phyloP scores from a whole-genome alignment of 2,329 filamentous ascomycete genomes.

The Lithohypha guttulata region DNA sequence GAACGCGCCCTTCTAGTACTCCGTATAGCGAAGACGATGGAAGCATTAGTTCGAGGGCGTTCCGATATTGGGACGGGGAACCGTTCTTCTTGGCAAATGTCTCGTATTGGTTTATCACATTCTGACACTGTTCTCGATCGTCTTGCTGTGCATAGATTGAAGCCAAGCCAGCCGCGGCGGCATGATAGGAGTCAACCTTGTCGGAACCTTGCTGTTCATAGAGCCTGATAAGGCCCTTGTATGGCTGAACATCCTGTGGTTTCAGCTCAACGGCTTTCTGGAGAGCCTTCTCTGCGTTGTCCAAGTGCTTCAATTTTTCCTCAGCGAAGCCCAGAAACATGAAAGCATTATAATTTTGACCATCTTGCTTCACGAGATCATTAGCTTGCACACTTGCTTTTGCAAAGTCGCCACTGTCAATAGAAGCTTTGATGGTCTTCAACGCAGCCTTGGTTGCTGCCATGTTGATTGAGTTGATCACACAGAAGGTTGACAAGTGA shows the following conservation, averaged over 20 bases:
- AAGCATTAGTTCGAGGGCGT: constrained; percentile 64
- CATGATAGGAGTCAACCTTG: constrained; percentile 63
- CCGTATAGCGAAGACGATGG: constrained; percentile 72
- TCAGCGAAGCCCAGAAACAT: constrained; percentile 80
- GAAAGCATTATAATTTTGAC: constrained; percentile 71
- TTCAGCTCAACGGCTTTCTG: constrained; percentile 60
- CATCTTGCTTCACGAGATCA: constrained; percentile 58
- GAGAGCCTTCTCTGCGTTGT: constrained; percentile 70
- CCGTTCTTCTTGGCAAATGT: constrained; percentile 63
- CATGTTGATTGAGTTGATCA: no score
- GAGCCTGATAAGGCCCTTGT: constrained; percentile 78
- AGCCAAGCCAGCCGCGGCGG: constrained; percentile 62
- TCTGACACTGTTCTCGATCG: constrained; percentile 48
- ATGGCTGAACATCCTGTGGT: constrained; percentile 68
- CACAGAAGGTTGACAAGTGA: no score
- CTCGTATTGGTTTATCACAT: constrained; percentile 67
- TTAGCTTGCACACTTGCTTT: constrained; percentile 61
- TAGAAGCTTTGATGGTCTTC: constrained; percentile 67
- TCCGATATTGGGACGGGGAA: constrained; percentile 60
- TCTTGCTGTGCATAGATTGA: constrained; percentile 59
- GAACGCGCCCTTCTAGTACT: constrained; percentile 72
- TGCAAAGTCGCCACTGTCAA: constrained; percentile 69
- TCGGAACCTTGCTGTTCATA: constrained; percentile 66
- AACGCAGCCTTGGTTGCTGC: constrained; percentile 56
- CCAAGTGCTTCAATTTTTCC: constrained; percentile 61